Evolutionary conservation across 2,329 filamentous ascomycete genomes (phyloP).

Genomic region (Aspergillus flavus): DNA sequence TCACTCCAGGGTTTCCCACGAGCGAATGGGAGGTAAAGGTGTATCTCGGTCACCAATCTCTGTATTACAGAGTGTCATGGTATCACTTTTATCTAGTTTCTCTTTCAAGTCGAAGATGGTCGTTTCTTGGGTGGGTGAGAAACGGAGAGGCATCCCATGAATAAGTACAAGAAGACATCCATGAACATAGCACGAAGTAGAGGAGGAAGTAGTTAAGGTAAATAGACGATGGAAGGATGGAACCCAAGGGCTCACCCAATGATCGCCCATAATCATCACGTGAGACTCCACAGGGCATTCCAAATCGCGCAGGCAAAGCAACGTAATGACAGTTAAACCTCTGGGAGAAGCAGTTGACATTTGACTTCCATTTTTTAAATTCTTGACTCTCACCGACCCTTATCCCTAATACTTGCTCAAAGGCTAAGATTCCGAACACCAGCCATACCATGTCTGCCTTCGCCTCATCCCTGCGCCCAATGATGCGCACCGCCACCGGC

Average conservation of each 20-base stretch:
- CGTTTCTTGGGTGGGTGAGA: neutral
- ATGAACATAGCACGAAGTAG: neutral
- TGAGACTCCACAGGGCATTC: constrained; percentile 1
- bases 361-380: neutral
- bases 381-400: neutral
- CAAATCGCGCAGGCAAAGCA: neutral
- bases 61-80: neutral
- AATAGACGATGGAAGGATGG: neutral
- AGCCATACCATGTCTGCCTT: constrained; percentile 42
- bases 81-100: neutral
- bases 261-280: constrained; percentile 4
- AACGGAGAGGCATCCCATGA: neutral
- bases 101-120: neutral
- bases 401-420: neutral
- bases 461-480: constrained; percentile 56
- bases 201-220: neutral
- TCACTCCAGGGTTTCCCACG: neutral
- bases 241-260: neutral
- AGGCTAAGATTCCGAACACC: neutral
- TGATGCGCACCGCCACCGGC: constrained; percentile 49
- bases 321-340: constrained; percentile 6
- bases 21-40: neutral
- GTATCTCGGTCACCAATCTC: neutral
- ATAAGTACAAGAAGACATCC: neutral
- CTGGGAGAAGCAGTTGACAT: neutral